Evolutionary conservation across 192 early-diverging fungal species (phyloP).

Genomic region (Phycomyces nitens): DNA sequence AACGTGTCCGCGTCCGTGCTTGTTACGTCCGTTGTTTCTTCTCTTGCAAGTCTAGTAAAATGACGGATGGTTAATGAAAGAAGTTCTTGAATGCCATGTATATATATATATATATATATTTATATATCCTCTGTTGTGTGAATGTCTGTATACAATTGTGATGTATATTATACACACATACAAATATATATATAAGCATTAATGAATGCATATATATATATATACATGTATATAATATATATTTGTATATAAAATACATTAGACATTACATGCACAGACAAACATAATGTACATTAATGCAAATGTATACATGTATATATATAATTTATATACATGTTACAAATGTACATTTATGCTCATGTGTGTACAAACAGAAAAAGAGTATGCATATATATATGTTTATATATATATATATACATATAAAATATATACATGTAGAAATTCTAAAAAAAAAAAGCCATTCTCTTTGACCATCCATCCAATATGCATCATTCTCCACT

Average conservation of each 20-base stretch:
- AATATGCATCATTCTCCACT: too few relatives aligned
- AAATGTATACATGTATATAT: neutral
- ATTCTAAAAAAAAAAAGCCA: too few relatives aligned
- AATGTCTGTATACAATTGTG: neutral
- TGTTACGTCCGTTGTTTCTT: constrained; percentile 99
- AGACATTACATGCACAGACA: neutral
- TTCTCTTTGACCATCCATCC: too few relatives aligned
- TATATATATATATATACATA: neutral
- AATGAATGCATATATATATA: neutral
- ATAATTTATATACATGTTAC: neutral
- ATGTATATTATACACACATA: neutral
- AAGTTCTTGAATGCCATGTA: neutral
- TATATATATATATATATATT: neutral
- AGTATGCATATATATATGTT: neutral
- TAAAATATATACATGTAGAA: too few relatives aligned
- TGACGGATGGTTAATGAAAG: neutral
- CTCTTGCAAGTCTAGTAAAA: constrained; percentile 87
- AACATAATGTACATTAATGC: neutral
- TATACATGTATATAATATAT: neutral
- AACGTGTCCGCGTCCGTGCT: constrained; percentile 98
- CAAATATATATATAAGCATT: neutral
- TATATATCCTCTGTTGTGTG: neutral
- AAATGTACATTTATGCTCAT: neutral
- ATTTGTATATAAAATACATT: too few relatives aligned
- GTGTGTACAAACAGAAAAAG: neutral